phyloP scores from a whole-genome alignment of 805 yeast species.

The Blastobotrys parvus region DNA sequence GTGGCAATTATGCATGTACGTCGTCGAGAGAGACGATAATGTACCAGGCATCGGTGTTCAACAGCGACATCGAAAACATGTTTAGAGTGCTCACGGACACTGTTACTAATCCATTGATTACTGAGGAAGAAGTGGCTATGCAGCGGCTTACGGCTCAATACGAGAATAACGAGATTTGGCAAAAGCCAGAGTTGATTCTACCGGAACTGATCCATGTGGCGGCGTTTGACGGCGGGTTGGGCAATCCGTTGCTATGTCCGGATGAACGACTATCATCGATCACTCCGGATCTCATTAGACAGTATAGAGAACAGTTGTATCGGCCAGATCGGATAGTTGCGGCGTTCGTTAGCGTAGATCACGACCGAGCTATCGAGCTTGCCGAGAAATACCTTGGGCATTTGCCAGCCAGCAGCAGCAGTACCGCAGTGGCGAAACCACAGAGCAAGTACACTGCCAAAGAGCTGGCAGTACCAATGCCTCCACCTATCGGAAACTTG shows the following conservation, averaged over 20 bases:
- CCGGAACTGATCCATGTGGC: constrained; percentile 87
- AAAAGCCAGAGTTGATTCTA: constrained; percentile 72
- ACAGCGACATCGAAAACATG: constrained; percentile 74
- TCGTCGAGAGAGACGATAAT: constrained; percentile 86
- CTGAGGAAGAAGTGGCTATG: constrained; percentile 63
- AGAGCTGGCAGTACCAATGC: constrained; percentile 12
- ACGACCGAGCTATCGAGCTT: constrained; percentile 55
- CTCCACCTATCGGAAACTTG: constrained; percentile 15
- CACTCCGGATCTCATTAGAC: constrained; percentile 41
- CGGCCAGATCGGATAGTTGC: constrained; percentile 77
- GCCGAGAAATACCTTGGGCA: constrained; percentile 58
- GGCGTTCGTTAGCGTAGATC: constrained; percentile 80
- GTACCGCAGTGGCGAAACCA: constrained; percentile 15
- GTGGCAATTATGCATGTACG: constrained; percentile 92
- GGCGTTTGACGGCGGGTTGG: constrained; percentile 74
- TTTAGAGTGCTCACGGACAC: constrained; percentile 69
- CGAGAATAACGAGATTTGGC: constrained; percentile 75
- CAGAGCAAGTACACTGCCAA: constrained; percentile 23
- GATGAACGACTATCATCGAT: constrained; percentile 53
- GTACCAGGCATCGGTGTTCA: constrained; percentile 93
- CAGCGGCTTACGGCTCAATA: constrained; percentile 66
- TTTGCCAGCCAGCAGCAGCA: constrained; percentile 31
- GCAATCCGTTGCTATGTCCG: constrained; percentile 81
- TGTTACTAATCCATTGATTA: constrained; percentile 58
- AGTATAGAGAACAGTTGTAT: constrained; percentile 58